Evolutionary conservation across 805 yeast genomes (phyloP), one percentile per base, ranked within the genome.

Genomic region (Clavispora asparagi): DNA sequence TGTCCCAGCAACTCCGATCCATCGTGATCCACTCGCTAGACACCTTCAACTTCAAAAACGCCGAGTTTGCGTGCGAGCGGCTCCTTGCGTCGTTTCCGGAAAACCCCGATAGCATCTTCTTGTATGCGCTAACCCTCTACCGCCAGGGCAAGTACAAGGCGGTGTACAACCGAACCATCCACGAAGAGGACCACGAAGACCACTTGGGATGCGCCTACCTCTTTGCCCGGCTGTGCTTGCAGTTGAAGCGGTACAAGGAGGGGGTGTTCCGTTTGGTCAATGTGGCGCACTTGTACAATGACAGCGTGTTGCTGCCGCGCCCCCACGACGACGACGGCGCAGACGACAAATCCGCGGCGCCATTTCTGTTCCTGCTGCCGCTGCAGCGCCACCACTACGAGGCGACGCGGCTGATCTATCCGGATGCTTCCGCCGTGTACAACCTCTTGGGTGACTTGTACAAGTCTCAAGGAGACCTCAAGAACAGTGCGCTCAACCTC

Each of bases 51-150:
- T 67, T 78, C 39, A 67, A 72, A 12, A 85, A 91, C 26, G 97
- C 98, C 1, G 90, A 84, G 58, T 88, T 94, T 65, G 83, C 92
- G 5, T 81, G 90, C 14, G 98, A 94, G 62, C 73, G 95, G 52
- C 70, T 89, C 19, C 65, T 85, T 30, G 88, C 96, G 1, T 77
- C 79, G 42, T 74, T 74, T 40, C 70, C 73, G n/a, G 63, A 72
- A 33, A 76, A 79, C 50, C 62, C 76, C 6, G 87, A 83, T 44
- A 77, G 91, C 9, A 60, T 78, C 4, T 86, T 88, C 61, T 67
- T 90, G 35, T 82, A 86, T 59, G 88, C 87, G 13, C 67, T 86
- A 33, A 82, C 86, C 1, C 71, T 86, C 44, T 81, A 67, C 57
- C 79, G 82, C 46, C 78, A 74, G 49, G 71, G 73, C 13, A 77